Evolutionary conservation across 768 basidiomycete genomes (phyloP).

Genomic region (Sarcodon sp.): DNA sequence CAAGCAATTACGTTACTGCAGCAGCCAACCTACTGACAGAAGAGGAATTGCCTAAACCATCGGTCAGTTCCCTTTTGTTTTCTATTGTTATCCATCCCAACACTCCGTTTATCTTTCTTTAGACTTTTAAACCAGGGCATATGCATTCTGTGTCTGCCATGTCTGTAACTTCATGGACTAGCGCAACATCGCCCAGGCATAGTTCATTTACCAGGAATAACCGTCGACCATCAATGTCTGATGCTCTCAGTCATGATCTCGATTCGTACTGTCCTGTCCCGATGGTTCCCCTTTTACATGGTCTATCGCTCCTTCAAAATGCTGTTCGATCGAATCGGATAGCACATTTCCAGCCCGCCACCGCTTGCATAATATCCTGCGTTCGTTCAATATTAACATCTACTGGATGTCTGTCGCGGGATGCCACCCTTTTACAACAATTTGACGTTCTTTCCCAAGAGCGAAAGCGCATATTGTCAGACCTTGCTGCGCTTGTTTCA

Average conservation of each 20-base stretch:
- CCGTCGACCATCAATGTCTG: constrained; percentile 31
- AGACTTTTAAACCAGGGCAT: constrained; percentile 26
- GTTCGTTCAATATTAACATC: constrained; percentile 79
- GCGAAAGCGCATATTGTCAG: constrained; percentile 70
- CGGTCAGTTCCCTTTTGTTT: constrained; percentile 22
- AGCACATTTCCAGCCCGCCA: constrained; percentile 85
- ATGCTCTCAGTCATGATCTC: constrained; percentile 32
- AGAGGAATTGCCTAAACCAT: constrained; percentile 33
- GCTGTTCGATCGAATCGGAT: constrained; percentile 69
- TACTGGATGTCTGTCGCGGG: constrained; percentile 75
- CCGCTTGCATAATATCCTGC: constrained; percentile 89
- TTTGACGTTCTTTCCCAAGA: constrained; percentile 60
- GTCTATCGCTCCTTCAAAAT: constrained; percentile 73
- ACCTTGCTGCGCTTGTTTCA: constrained; percentile 71
- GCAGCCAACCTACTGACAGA: constrained; percentile 46
- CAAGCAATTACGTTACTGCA: constrained; percentile 85
- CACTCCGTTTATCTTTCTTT: constrained; percentile 3
- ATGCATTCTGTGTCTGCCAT: constrained; percentile 35
- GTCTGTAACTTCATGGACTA: constrained; percentile 43
- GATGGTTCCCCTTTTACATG: constrained; percentile 77
- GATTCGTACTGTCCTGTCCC: constrained; percentile 58
- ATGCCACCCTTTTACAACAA: constrained; percentile 57
- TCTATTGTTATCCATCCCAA: constrained; percentile 3
- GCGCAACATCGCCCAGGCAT: constrained; percentile 23
- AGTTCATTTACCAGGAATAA: constrained; percentile 21